phyloP scores from a whole-genome alignment of 768 basidiomycete species.

The Suillus clintonianus region DNA sequence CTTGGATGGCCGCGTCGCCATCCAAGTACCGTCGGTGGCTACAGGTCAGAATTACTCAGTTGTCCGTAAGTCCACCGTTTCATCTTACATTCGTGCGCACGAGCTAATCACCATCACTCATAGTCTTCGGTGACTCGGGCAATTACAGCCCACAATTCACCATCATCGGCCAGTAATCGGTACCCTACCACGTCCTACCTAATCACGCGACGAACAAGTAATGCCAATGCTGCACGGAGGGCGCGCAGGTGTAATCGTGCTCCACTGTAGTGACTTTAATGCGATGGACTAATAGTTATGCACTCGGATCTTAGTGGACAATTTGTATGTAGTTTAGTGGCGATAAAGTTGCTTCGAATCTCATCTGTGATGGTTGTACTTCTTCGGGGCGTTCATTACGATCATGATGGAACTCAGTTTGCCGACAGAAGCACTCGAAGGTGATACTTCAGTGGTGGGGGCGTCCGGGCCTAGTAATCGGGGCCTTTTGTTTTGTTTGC shows the following conservation, averaged over 20 bases:
- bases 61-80: constrained; percentile 24
- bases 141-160: constrained; percentile 27
- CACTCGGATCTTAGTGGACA: not conserved
- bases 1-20: constrained; percentile 20
- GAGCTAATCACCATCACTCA: constrained; percentile 6
- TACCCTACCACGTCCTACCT: not conserved
- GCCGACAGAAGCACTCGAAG: not conserved
- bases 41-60: constrained; percentile 33
- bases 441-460: not conserved
- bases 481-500: not conserved
- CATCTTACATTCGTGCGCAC: not conserved
- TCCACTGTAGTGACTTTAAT: not conserved
- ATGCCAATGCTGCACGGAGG: not conserved
- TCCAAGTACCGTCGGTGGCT: constrained; percentile 31
- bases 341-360: not conserved
- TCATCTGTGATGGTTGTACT: constrained; percentile 1
- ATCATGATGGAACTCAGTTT: not conserved
- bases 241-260: not conserved
- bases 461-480: not conserved
- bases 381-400: not conserved
- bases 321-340: constrained; percentile 1
- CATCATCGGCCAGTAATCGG: constrained; percentile 15
- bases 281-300: constrained; percentile 2
- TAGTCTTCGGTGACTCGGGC: constrained; percentile 39
- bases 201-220: constrained; percentile 2